Conservation (phyloP, 257 asterid species). For the Solanum chiquidenum region DNA sequence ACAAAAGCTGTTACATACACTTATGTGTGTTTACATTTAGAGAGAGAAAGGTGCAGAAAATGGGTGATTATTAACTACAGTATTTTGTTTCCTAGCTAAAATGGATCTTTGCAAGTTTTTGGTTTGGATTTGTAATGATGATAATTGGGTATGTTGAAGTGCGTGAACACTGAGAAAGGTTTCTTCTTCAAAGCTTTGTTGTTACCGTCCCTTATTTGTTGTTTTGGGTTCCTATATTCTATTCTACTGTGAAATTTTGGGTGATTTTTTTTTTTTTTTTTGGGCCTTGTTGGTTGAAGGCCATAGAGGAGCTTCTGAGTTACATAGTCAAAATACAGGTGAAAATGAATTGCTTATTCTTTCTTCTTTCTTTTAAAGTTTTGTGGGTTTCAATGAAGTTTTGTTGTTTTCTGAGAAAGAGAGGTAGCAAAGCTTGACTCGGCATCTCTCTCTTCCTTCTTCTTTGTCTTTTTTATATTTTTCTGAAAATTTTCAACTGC, state of each 20-base stretch:
- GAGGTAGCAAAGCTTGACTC: background rate
- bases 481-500: background rate
- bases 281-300: slow-evolving; percentile 20
- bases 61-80: slow-evolving; percentile 6
- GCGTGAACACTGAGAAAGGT: slow-evolving; percentile 13
- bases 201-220: background rate
- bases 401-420: background rate
- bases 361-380: background rate
- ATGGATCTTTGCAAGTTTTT: slow-evolving; percentile 20
- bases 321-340: slow-evolving; percentile 25
- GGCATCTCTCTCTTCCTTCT: background rate
- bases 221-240: background rate
- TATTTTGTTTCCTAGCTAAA: slow-evolving; percentile 20
- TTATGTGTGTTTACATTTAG: slow-evolving; percentile 1
- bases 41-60: slow-evolving; percentile 16
- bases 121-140: slow-evolving; percentile 25
- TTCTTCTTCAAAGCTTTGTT: slow-evolving; percentile 16
- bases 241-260: background rate
- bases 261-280: background rate
- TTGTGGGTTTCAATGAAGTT: slow-evolving; percentile 7
- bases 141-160: slow-evolving; percentile 33
- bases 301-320: slow-evolving; percentile 13
- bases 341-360: background rate
- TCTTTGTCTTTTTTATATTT: background rate
- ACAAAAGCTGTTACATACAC: slow-evolving; percentile 23